These are phyloP conservation scores for Phytophthora quininea DNA, from an alignment of 352 stramenopile species.

Conservation along the genomic window DNA sequence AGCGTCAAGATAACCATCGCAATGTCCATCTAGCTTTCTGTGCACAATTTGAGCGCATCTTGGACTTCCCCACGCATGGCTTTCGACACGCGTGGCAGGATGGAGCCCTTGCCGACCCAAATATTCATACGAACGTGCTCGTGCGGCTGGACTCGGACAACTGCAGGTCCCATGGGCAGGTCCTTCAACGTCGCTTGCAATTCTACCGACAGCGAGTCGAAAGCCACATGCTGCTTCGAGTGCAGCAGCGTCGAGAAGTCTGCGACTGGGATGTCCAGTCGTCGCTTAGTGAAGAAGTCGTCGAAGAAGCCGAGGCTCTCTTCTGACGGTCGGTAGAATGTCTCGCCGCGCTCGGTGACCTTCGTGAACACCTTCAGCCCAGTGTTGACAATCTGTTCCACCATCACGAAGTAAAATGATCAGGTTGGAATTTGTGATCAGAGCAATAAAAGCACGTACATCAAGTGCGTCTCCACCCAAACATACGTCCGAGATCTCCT, in stretches of 20 bases:
- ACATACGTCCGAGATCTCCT: slow-evolving; percentile 65
- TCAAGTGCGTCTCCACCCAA: slow-evolving; percentile 73
- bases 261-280: slow-evolving; percentile 43
- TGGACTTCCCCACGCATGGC: slow-evolving; percentile 62
- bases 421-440: too few species aligned
- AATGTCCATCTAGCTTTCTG: slow-evolving; percentile 13
- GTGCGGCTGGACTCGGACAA: slow-evolving; percentile 53
- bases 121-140: slow-evolving; percentile 68
- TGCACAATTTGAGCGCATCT: slow-evolving; percentile 42
- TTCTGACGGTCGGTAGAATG: slow-evolving; percentile 87
- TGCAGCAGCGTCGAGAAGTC: slow-evolving; percentile 64
- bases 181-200: slow-evolving; percentile 38
- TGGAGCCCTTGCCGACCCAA: slow-evolving; percentile 73
- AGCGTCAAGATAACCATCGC: background rate
- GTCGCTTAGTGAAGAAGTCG: slow-evolving; percentile 86
- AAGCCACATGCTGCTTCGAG: slow-evolving; percentile 62
- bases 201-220: slow-evolving; percentile 46
- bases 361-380: slow-evolving; percentile 92
- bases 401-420: too few species aligned
- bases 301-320: slow-evolving; percentile 88
- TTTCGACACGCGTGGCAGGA: slow-evolving; percentile 82
- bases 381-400: slow-evolving; percentile 89
- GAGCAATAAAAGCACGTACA: slow-evolving; percentile 27
- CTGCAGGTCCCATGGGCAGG: slow-evolving; percentile 58
- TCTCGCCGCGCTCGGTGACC: slow-evolving; percentile 61